These are phyloP conservation scores for Dittrichia graveolens DNA, from an alignment of 129 eudicot genomes.

Conservation along the genomic window DNA sequence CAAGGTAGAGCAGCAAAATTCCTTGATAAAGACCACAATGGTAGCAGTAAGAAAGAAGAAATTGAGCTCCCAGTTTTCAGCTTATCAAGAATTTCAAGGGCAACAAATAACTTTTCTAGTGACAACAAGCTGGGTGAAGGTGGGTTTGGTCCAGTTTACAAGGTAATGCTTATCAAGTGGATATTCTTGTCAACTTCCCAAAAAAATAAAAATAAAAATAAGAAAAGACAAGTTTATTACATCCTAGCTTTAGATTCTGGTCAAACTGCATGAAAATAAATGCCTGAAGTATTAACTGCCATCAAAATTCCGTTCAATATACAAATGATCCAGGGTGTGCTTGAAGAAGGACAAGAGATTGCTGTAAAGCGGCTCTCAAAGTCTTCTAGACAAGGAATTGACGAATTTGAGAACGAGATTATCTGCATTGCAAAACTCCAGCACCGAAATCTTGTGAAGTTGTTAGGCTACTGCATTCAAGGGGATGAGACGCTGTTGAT, in stretches of 20 bases:
- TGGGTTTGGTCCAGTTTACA: slow-evolving; percentile 37
- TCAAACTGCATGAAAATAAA: no score
- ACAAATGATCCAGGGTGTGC: slow-evolving; percentile 45
- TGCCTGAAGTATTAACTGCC: not conserved
- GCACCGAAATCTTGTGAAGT: slow-evolving; percentile 42
- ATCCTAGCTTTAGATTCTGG: no score
- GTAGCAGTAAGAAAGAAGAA: not conserved
- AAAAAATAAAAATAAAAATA: no score
- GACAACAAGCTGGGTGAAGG: slow-evolving; percentile 42
- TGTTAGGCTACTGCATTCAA: slow-evolving; percentile 61
- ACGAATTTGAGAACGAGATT: slow-evolving; percentile 59
- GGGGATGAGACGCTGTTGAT: slow-evolving; percentile 56
- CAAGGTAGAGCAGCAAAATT: not conserved
- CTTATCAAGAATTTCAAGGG: slow-evolving; percentile 22
- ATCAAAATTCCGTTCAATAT: not conserved
- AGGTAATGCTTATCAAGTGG: no score
- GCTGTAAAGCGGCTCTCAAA: slow-evolving; percentile 74
- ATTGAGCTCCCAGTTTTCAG: slow-evolving; percentile 26
- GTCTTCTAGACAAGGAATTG: slow-evolving; percentile 53
- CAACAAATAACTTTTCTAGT: slow-evolving; percentile 31
- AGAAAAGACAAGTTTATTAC: no score
- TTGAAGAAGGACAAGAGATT: slow-evolving; percentile 52
- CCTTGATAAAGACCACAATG: not conserved
- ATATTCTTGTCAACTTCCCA: no score
- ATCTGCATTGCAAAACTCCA: slow-evolving; percentile 41